Percentiles rank a stretch among this genome's conserved stretches.
Conservation (phyloP, 1,284 basidiomycete species). For the Apiotrichum gracile region DNA sequence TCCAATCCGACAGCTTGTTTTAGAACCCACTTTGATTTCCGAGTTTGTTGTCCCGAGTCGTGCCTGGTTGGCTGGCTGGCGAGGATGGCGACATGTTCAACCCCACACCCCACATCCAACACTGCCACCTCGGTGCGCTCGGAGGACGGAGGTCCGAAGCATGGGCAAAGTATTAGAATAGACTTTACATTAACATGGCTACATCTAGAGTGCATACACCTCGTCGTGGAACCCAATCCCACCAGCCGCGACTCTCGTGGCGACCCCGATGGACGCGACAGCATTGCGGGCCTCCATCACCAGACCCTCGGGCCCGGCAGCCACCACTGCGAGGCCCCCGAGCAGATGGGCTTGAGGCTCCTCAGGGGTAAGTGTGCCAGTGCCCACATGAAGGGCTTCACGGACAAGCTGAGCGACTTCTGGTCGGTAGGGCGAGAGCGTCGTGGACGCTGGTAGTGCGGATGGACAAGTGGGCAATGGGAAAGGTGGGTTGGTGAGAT, state of each 20-base stretch:
- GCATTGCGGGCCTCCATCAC: constrained; percentile 39
- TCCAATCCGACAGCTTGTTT: neutral
- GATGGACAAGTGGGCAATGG: constrained; percentile 24
- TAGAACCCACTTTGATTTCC: neutral
- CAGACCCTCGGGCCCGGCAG: constrained; percentile 40
- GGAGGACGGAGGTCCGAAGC: neutral
- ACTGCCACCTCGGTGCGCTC: neutral
- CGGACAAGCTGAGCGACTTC: constrained; percentile 34
- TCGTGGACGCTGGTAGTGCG: constrained; percentile 20
- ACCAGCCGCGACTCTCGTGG: constrained; percentile 25
- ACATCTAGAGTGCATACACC: constrained; percentile 30
- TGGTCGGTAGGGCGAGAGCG: constrained; percentile 32
- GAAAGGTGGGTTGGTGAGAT: constrained; percentile 33
- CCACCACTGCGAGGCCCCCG: constrained; percentile 38
- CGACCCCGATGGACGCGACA: constrained; percentile 28
- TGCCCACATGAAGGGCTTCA: constrained; percentile 28
- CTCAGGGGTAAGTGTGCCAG: neutral
- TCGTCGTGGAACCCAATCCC: constrained; percentile 40
- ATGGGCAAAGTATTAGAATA: no score
- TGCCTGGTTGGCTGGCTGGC: no score
- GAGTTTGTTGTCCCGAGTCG: no score
- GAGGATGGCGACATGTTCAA: no score
- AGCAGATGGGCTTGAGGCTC: neutral
- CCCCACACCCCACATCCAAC: neutral
- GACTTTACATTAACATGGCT: no score